Percentiles rank a stretch among this genome's conserved stretches.
Conservation (phyloP, 805 yeast genomes). For the Saturnispora sanitii region DNA sequence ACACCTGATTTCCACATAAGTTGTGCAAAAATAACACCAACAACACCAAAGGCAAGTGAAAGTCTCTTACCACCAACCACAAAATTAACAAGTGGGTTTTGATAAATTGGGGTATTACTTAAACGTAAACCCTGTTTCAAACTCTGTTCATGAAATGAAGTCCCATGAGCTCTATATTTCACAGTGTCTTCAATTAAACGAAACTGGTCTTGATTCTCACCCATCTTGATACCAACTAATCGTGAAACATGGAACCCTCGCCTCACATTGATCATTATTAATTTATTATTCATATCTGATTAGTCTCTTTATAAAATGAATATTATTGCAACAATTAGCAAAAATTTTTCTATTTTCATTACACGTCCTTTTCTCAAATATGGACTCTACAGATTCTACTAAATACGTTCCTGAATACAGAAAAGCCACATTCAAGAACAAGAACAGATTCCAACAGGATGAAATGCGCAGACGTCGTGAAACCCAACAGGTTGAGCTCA, state of each 20-base stretch:
- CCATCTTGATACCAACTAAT: constrained; percentile 18
- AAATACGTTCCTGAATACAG: constrained; percentile 96
- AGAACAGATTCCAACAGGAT: constrained; percentile 87
- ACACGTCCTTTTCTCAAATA: constrained; percentile 18
- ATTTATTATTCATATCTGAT: neutral
- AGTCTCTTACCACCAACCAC: constrained; percentile 55
- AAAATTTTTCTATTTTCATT: neutral
- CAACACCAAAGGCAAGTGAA: constrained; percentile 48
- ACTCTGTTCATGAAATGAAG: constrained; percentile 22
- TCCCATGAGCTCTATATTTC: constrained; percentile 23
- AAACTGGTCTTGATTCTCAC: constrained; percentile 24
- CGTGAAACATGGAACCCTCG: neutral
- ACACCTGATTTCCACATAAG: constrained; percentile 44
- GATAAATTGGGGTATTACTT: constrained; percentile 54
- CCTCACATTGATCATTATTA: neutral
- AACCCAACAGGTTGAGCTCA: constrained; percentile 89
- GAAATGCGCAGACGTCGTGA: constrained; percentile 97
- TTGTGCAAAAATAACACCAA: constrained; percentile 57
- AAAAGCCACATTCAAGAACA: constrained; percentile 91
- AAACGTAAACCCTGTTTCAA: constrained; percentile 43
- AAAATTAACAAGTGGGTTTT: constrained; percentile 51
- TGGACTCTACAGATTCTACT: constrained; percentile 66
- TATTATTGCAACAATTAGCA: neutral
- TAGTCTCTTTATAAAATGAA: neutral
- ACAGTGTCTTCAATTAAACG: constrained; percentile 19